Conservation (phyloP, 1,284 basidiomycete species). For the Phaffia rhodozyma region DNA sequence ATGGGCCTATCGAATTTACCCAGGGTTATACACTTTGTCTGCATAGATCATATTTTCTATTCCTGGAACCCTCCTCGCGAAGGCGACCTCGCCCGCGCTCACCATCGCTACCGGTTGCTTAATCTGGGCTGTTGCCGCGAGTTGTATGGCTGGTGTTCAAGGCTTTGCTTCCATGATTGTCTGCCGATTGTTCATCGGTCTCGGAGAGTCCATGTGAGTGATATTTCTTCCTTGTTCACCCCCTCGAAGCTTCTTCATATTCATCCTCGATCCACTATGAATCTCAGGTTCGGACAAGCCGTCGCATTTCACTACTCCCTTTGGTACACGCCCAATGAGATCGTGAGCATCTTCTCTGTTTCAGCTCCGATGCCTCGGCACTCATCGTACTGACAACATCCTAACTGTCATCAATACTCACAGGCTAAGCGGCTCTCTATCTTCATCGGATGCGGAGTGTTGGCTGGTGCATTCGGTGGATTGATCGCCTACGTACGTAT, state of each 20-base stretch:
- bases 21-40: neutral
- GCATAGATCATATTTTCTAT: slow-evolving; percentile 34
- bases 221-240: neutral
- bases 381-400: neutral
- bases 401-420: neutral
- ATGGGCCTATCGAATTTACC: neutral
- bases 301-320: slow-evolving; percentile 27
- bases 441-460: neutral
- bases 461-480: slow-evolving; percentile 28
- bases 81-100: slow-evolving; percentile 31
- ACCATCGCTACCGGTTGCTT: slow-evolving; percentile 35
- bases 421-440: neutral
- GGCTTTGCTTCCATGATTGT: slow-evolving; percentile 24
- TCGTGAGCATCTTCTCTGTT: slow-evolving; percentile 36
- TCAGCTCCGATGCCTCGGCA: slow-evolving; percentile 28
- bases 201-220: slow-evolving; percentile 25
- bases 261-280: neutral
- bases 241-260: neutral
- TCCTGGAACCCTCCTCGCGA: slow-evolving; percentile 26
- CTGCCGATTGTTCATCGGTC: slow-evolving; percentile 36
- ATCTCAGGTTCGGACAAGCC: slow-evolving; percentile 29
- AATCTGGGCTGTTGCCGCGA: slow-evolving; percentile 37
- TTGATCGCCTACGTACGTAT: slow-evolving; percentile 16
- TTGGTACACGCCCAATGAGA: slow-evolving; percentile 36
- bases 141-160: slow-evolving; percentile 31